A percentile compares a stretch with the other conserved stretches of the same genome.
phyloP scores from a whole-genome alignment of 768 basidiomycete genomes.

The Sporobolomyces roseus region DNA sequence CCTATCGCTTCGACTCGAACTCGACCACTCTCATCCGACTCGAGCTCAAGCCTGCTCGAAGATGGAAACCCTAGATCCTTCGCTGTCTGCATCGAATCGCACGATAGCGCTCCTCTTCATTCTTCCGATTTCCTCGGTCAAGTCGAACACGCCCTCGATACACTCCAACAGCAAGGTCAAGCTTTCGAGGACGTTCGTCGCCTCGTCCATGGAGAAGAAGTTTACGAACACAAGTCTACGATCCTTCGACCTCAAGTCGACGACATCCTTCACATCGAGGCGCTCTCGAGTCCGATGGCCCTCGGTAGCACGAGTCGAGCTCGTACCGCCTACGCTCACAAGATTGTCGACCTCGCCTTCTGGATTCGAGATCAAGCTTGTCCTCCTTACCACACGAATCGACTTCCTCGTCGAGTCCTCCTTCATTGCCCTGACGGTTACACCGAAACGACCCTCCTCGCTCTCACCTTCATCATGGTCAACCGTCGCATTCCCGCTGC shows the following conservation, averaged over 20 bases:
- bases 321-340: conserved; percentile 24
- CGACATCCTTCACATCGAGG: conserved; percentile 45
- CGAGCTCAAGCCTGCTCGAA: conserved; percentile 50
- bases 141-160: conserved; percentile 16
- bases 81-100: conserved; percentile 83
- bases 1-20: conserved; percentile 51
- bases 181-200: conserved; percentile 28
- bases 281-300: conserved; percentile 37
- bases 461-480: conserved; percentile 79
- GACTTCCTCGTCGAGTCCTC: conserved; percentile 56
- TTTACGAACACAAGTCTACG: conserved; percentile 10
- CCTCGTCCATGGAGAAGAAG: conserved; percentile 2
- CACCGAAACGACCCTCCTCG: conserved; percentile 86
- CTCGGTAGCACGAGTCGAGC: conserved; percentile 13
- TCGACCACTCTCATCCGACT: conserved; percentile 30
- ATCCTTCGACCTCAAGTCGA: conserved; percentile 32
- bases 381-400: conserved; percentile 21
- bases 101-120: conserved; percentile 60
- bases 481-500: conserved; percentile 57
- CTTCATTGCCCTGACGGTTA: conserved; percentile 83
- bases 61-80: conserved; percentile 59
- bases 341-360: conserved; percentile 41
- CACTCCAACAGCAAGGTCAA: conserved; percentile 29
- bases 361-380: conserved; percentile 43
- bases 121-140: not conserved